Conservation (phyloP, 2,329 filamentous ascomycete species). For the Pseudocercospora crystallina region DNA sequence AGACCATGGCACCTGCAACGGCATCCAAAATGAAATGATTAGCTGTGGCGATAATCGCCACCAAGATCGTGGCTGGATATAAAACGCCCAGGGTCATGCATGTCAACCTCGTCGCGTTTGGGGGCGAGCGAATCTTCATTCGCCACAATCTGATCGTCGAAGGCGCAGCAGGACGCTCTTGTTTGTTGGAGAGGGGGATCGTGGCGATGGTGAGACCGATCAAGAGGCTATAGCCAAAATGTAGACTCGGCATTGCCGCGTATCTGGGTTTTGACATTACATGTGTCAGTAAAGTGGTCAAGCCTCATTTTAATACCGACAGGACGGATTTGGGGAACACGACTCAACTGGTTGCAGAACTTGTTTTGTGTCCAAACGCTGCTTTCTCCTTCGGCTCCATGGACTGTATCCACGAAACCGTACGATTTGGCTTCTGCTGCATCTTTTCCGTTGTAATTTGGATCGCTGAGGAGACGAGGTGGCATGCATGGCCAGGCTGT, state of each 20-base stretch:
- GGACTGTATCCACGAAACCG: slow-evolving; percentile 61
- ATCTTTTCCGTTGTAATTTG: slow-evolving; percentile 53
- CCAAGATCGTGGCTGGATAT: slow-evolving; percentile 65
- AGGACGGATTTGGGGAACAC: no score
- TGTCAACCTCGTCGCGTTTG: slow-evolving; percentile 51
- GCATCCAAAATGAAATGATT: slow-evolving; percentile 74
- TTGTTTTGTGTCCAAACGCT: slow-evolving; percentile 71
- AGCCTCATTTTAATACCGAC: no score
- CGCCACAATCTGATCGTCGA: background rate
- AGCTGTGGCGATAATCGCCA: slow-evolving; percentile 68
- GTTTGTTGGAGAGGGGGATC: slow-evolving; percentile 54
- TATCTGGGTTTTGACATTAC: slow-evolving; percentile 52
- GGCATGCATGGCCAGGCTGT: slow-evolving; percentile 63
- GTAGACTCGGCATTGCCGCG: slow-evolving; percentile 72
- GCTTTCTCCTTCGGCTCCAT: slow-evolving; percentile 58
- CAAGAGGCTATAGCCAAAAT: slow-evolving; percentile 73
- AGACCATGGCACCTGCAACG: slow-evolving; percentile 66
- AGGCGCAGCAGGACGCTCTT: slow-evolving; percentile 40
- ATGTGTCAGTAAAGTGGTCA: no score
- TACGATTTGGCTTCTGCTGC: slow-evolving; percentile 61
- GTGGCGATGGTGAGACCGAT: slow-evolving; percentile 69
- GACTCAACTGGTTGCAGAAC: background rate
- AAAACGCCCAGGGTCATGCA: slow-evolving; percentile 56
- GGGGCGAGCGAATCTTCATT: slow-evolving; percentile 43
- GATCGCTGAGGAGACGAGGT: slow-evolving; percentile 56